phyloP scores from a whole-genome alignment of 163 green algal genomes.

The Smithsoniella earleae region DNA sequence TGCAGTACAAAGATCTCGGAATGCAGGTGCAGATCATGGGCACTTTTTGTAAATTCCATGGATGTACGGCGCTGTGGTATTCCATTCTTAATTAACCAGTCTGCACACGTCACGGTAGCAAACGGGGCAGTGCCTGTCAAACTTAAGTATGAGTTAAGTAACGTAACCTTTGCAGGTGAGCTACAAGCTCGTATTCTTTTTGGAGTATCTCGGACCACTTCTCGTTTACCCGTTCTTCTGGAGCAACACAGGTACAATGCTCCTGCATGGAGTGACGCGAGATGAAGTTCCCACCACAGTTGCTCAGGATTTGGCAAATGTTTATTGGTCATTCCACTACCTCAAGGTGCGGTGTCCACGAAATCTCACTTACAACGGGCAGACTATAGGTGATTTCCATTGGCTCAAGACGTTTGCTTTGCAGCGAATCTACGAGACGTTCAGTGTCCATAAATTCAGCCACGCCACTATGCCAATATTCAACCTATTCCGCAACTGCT shows the following conservation, averaged over 20 bases:
- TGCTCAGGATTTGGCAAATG: conserved; percentile 70
- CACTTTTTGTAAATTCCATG: no score
- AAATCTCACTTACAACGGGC: conserved; percentile 92
- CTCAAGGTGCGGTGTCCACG: conserved; percentile 78
- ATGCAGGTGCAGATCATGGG: conserved; percentile 53
- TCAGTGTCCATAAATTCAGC: conserved; percentile 63
- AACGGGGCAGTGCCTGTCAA: no score
- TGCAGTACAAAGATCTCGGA: conserved; percentile 95
- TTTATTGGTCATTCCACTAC: conserved; percentile 93
- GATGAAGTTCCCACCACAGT: conserved; percentile 14
- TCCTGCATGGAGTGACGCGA: not conserved
- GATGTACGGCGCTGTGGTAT: no score
- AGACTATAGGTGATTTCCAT: conserved; percentile 65
- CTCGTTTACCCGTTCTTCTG: conserved; percentile 88
- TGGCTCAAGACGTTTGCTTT: not conserved
- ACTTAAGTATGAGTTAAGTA: no score
- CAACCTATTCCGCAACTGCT: conserved; percentile 94
- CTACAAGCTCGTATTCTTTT: conserved; percentile 95
- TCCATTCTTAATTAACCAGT: no score
- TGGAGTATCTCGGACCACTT: conserved; percentile 94
- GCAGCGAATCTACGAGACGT: conserved; percentile 19
- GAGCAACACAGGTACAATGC: not conserved
- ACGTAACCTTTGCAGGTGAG: conserved; percentile 66
- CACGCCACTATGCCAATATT: conserved; percentile 93
- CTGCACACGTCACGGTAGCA: no score